Evolutionary conservation across 164 flowering plant genomes (phyloP), one percentile per base, ranked within the genome.

Genomic region (Liquidambar formosana): DNA sequence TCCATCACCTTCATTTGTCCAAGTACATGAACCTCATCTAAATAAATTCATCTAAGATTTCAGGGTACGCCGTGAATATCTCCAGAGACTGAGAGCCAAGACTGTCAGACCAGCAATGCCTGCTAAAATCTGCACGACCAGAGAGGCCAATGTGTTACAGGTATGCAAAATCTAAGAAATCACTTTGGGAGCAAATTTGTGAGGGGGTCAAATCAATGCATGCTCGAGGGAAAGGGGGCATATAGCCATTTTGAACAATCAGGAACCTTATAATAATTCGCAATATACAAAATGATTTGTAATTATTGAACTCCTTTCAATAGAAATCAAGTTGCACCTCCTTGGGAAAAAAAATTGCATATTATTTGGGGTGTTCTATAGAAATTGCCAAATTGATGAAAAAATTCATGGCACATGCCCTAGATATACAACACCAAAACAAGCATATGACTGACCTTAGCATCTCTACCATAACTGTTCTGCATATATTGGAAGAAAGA

Each of bases 41-140:
- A 33, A 33, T 33, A 33, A 33, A 33, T 33, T 33, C 28, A 57
- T 54, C 76, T 81, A 80, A 21, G 80, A 73, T 73, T 76, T 82
- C 44, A 65, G 10, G 23, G 64, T 73, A 60, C 73, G 77, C 56
- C 90, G 74, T 14, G 87, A 84, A 68, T 81, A 80, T 82, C 90
- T 88, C 97, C 94, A 89, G 70, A 91, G 69, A 71, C 74, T 74
- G 22, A 86, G 27, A 1, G 69, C 88, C 62, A 89, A 43, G 73
- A 88, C 76, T 8, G 82, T 66, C 41, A 80, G 51, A 43, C 87
- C 86, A 45, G 90, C 91, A 49, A 87, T 47, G 16, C 82, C 88
- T 11, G 73, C 84, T 64, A 91, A 73, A 57, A 86, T 71, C 97
- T 91, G 84, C 53, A 26, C 57, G 71, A 67, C 44, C 60, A 49